A percentile compares a stretch with the other conserved stretches of the same genome.
phyloP scores from a whole-genome alignment of 2,329 filamentous ascomycete species.

The Exophiala spinifera region DNA sequence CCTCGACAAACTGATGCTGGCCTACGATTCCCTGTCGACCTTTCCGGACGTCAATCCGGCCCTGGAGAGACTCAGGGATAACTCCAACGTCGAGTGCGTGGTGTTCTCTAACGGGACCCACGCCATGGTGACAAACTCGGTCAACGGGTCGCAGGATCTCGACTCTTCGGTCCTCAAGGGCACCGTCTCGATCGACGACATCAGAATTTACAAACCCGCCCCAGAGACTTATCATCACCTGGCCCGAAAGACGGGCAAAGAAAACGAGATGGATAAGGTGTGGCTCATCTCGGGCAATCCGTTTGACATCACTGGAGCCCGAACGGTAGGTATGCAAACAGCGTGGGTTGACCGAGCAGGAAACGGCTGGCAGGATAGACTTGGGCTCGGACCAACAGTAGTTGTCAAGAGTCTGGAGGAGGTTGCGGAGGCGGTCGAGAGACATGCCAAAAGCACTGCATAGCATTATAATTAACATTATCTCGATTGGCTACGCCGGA shows the following conservation, averaged over 20 bases:
- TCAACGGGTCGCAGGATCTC: conserved; percentile 57
- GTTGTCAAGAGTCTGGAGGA: conserved; percentile 57
- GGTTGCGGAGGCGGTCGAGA: conserved; percentile 45
- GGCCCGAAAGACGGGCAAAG: conserved; percentile 49
- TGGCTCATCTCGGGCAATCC: conserved; percentile 72
- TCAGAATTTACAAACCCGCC: conserved; percentile 63
- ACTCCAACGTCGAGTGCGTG: conserved; percentile 50
- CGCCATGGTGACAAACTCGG: conserved; percentile 60
- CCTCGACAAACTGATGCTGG: conserved; percentile 55
- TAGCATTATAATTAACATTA: not conserved
- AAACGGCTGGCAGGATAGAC: conserved; percentile 62
- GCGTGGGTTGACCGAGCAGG: conserved; percentile 65
- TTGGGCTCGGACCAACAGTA: conserved; percentile 55
- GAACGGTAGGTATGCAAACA: conserved; percentile 58
- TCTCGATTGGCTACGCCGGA: conserved; percentile 18
- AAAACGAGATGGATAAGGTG: conserved; percentile 48
- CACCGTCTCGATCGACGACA: conserved; percentile 60
- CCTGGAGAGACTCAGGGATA: conserved; percentile 47
- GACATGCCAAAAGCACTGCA: conserved; percentile 8
- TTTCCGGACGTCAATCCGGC: conserved; percentile 63
- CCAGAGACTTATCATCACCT: conserved; percentile 61
- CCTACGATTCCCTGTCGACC: conserved; percentile 62
- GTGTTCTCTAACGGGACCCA: conserved; percentile 70
- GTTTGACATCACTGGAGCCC: conserved; percentile 68
- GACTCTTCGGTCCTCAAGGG: conserved; percentile 50